Evolutionary conservation across 129 eudicot genomes (phyloP).

Genomic region (Ambrosia artemisiifolia): DNA sequence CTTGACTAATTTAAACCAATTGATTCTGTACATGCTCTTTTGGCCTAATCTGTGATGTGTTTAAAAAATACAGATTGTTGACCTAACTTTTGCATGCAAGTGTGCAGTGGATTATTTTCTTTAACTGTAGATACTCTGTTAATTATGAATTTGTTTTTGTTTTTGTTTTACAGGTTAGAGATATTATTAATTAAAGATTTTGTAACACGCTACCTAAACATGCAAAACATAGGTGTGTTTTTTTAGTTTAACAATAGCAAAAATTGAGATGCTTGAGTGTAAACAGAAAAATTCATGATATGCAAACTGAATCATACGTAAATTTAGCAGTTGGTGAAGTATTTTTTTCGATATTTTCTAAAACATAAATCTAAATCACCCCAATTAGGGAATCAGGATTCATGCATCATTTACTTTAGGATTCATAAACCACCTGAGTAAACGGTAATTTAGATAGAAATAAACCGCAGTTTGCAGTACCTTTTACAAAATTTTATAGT

Average conservation of each 20-base stretch:
- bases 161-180: not conserved
- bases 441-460: no score
- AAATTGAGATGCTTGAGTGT: not conserved
- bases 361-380: no score
- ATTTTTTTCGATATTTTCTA: not conserved
- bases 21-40: constrained; percentile 32
- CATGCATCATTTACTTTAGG: no score
- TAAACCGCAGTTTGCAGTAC: no score
- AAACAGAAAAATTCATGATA: not conserved
- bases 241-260: not conserved
- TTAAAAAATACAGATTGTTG: constrained; percentile 10
- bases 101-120: constrained; percentile 12
- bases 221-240: not conserved
- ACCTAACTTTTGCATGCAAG: constrained; percentile 13
- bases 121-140: constrained; percentile 21
- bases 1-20: constrained; percentile 2
- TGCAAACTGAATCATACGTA: not conserved
- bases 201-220: not conserved
- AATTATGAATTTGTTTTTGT: not conserved
- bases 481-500: no score
- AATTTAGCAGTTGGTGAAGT: no score
- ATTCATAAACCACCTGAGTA: no score
- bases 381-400: no score
- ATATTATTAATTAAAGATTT: not conserved
- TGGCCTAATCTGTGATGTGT: constrained; percentile 7